Percentiles rank a stretch among this genome's conserved stretches.
Evolutionary conservation across 2,329 filamentous ascomycete species (phyloP).

Genomic region (Fusarium bactridioides): DNA sequence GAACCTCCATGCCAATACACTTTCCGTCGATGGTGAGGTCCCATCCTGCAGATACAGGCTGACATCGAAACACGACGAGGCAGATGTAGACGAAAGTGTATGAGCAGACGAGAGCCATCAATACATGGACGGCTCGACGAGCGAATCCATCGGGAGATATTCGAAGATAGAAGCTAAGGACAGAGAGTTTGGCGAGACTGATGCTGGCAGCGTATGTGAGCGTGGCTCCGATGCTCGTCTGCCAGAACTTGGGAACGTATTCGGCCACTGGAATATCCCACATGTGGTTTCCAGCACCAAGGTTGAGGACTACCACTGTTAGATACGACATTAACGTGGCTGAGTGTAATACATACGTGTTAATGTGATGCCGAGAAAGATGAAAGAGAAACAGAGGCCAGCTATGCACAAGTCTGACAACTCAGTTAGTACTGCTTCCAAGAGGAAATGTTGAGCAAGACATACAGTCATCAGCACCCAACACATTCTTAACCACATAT

Average conservation of each 20-base stretch:
- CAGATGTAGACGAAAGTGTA: slow-evolving; percentile 52
- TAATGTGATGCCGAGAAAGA: slow-evolving; percentile 34
- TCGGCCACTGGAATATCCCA: slow-evolving; percentile 37
- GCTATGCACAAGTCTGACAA: slow-evolving; percentile 38
- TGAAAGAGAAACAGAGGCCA: slow-evolving; percentile 36
- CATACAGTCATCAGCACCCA: slow-evolving; percentile 44
- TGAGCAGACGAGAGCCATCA: slow-evolving; percentile 48
- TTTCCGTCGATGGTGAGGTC: slow-evolving; percentile 47
- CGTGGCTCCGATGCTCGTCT: slow-evolving; percentile 48
- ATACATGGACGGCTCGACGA: slow-evolving; percentile 30
- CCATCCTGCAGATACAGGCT: slow-evolving; percentile 53
- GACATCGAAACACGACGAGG: slow-evolving; percentile 52
- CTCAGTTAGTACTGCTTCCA: not conserved
- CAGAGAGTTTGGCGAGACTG: slow-evolving; percentile 53
- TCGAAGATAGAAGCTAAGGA: slow-evolving; percentile 56
- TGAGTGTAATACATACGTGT: slow-evolving; percentile 27
- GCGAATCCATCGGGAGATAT: slow-evolving; percentile 44
- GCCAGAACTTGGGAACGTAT: slow-evolving; percentile 39
- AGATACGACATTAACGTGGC: rapidly evolving
- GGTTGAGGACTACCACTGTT: slow-evolving; percentile 29
- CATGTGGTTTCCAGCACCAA: slow-evolving; percentile 43
- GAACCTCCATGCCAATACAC: slow-evolving; percentile 51
- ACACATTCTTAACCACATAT: slow-evolving; percentile 38
- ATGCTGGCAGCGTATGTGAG: slow-evolving; percentile 53
- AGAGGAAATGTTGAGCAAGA: not conserved